These are phyloP conservation scores for Xylariaceae sp. DNA, from an alignment of 2,329 filamentous ascomycete species.

Conservation along the genomic window DNA sequence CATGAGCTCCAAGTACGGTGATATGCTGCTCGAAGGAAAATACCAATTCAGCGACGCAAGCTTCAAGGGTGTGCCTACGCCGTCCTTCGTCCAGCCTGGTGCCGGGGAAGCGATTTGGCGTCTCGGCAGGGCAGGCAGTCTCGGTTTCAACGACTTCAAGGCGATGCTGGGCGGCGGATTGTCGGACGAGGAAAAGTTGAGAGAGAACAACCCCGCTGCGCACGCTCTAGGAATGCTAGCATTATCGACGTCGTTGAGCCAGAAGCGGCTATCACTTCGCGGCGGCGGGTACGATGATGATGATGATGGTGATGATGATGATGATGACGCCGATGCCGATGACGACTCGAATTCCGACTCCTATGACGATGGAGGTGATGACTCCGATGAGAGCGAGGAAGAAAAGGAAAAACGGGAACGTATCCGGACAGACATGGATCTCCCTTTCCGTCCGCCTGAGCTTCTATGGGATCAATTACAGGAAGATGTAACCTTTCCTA, in stretches of 20 bases:
- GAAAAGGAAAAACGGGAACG: neutral
- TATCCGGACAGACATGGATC: neutral
- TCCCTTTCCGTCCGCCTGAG: constrained; percentile 3
- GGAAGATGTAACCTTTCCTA: constrained; percentile 6
- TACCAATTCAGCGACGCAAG: constrained; percentile 4
- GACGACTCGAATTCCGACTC: no score
- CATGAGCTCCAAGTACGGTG: neutral
- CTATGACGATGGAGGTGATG: neutral
- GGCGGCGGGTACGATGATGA: constrained; percentile 2
- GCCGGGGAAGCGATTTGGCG: neutral
- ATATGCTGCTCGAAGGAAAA: neutral
- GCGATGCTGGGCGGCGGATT: constrained; percentile 12
- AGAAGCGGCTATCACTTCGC: neutral
- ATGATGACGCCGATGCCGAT: neutral
- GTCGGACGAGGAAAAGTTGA: neutral
- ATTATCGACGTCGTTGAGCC: neutral
- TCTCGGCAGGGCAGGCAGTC: neutral
- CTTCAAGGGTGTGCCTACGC: neutral
- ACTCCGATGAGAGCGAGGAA: neutral
- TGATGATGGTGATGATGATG: neutral
- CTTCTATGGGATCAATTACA: constrained; percentile 11
- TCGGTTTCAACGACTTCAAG: constrained; percentile 15
- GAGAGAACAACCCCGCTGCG: neutral
- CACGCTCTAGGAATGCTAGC: constrained; percentile 2
- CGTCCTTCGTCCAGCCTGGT: constrained; percentile 6